Evolutionary conservation across 108 stramenopile species (phyloP).

Genomic region (Chaetoceros tenuissimus): DNA sequence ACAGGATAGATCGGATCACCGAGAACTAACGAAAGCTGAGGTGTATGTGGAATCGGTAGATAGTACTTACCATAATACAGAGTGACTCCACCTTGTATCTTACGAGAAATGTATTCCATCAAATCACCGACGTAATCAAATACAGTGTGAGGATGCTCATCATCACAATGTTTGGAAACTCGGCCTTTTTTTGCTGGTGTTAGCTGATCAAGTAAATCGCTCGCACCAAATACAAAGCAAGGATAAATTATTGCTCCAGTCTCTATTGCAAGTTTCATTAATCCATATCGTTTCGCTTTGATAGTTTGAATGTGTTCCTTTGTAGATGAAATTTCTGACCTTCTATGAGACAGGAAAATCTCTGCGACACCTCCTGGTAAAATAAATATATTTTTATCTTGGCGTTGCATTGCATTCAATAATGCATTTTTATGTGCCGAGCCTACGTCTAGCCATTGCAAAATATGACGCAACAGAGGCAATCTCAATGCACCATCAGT

Average conservation of each 20-base stretch:
- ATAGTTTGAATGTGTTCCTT: slow-evolving; percentile 2
- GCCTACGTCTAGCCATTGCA: slow-evolving; percentile 6
- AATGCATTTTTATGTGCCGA: slow-evolving; percentile 10
- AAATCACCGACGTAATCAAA: background rate
- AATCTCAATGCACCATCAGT: slow-evolving; percentile 17
- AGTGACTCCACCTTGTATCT: slow-evolving; percentile 11
- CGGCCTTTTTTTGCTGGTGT: slow-evolving; percentile 1
- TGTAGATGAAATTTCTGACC: background rate
- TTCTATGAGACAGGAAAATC: slow-evolving; percentile 5
- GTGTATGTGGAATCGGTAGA: slow-evolving; percentile 7
- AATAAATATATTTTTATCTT: slow-evolving; percentile 8
- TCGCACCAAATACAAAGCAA: slow-evolving; percentile 47
- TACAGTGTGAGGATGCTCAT: background rate
- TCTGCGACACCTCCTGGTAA: slow-evolving; percentile 19
- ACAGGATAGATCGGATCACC: slow-evolving; percentile 10
- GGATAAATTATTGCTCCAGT: slow-evolving; percentile 50
- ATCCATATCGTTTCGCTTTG: slow-evolving; percentile 18
- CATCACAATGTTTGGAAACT: slow-evolving; percentile 1
- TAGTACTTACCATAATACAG: slow-evolving; percentile 10
- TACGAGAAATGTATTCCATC: slow-evolving; percentile 6
- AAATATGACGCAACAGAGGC: slow-evolving; percentile 20
- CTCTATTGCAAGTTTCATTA: slow-evolving; percentile 46
- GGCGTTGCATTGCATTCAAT: slow-evolving; percentile 2
- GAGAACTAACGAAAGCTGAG: slow-evolving; percentile 8
- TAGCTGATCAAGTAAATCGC: slow-evolving; percentile 24